Conservation (phyloP, 441 rosid species). For the Dalechampia spathulata region DNA sequence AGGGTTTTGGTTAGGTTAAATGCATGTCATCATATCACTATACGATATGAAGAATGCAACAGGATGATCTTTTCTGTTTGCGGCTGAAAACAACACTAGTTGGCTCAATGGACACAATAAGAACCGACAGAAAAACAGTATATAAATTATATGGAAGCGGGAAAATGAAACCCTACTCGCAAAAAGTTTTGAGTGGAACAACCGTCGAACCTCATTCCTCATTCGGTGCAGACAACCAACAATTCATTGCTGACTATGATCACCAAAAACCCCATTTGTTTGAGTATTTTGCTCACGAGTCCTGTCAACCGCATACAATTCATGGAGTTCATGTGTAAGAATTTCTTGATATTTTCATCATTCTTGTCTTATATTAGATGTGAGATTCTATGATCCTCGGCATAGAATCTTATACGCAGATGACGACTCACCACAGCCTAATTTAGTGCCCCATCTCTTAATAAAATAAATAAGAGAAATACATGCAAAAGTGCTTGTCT, state of each 20-base stretch:
- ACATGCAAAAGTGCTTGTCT: no score
- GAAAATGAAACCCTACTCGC: not conserved
- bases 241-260: slow-evolving; percentile 10
- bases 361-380: slow-evolving; percentile 2
- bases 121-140: no score
- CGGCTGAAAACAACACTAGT: no score
- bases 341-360: slow-evolving; percentile 22
- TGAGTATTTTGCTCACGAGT: no score
- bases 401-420: slow-evolving; percentile 27
- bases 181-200: slow-evolving; percentile 29
- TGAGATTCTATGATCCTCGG: slow-evolving; percentile 19
- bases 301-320: no score
- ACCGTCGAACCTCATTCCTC: slow-evolving; percentile 50
- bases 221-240: slow-evolving; percentile 14
- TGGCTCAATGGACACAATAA: no score
- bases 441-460: not conserved
- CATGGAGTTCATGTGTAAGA: slow-evolving; percentile 27
- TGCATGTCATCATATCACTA: no score
- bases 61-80: no score
- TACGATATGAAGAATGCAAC: no score
- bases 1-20: no score
- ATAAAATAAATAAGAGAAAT: no score
- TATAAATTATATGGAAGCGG: not conserved
- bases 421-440: slow-evolving; percentile 7
- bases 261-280: slow-evolving; percentile 15